These are phyloP conservation scores for Micractinium conductrix DNA, from an alignment of 139 green algal species.

Conservation along the genomic window DNA sequence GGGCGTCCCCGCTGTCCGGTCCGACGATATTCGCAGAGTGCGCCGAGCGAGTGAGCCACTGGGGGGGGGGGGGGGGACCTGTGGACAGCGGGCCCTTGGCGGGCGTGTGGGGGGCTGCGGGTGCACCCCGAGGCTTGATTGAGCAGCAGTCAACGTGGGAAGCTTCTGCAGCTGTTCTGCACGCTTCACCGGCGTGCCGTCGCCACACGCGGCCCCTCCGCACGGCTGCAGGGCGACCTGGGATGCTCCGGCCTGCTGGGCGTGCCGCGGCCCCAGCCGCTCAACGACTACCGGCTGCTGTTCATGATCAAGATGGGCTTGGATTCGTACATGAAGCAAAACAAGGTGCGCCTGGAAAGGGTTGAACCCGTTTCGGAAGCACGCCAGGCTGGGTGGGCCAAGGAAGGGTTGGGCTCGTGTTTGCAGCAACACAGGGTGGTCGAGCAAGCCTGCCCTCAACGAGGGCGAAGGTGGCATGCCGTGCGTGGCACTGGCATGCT, in stretches of 20 bases:
- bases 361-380: no score
- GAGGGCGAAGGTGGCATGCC: no score
- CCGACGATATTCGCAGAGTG: background rate
- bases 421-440: no score
- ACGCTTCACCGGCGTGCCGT: background rate
- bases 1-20: background rate
- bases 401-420: no score
- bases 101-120: background rate
- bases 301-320: constrained; percentile 25
- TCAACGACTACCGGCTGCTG: constrained; percentile 24
- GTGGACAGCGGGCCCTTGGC: background rate
- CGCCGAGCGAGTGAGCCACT: background rate
- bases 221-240: constrained; percentile 4
- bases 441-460: no score
- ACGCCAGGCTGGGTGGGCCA: background rate
- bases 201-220: background rate
- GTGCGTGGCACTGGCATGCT: no score
- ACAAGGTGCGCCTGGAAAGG: background rate
- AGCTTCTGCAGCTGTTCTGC: background rate
- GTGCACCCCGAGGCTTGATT: no score
- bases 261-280: background rate
- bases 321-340: background rate
- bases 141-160: background rate
- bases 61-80: no score
- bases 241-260: constrained; percentile 1